Percentiles rank a stretch among this genome's conserved stretches.
Conservation (phyloP, 2,329 filamentous ascomycete genomes). For the Xylaria polymorpha region DNA sequence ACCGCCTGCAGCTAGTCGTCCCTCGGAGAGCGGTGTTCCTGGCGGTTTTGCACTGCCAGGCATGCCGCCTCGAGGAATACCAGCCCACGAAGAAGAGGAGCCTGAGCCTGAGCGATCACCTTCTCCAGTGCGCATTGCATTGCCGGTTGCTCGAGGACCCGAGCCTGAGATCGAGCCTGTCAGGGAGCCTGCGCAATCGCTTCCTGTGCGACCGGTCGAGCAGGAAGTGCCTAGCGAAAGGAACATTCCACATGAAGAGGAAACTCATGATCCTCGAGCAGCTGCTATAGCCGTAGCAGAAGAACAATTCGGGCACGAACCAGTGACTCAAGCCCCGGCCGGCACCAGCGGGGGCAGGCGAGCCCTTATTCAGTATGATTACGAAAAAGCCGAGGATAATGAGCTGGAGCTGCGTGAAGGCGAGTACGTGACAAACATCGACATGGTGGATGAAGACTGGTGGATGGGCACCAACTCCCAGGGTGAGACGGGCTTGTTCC, state of each 20-base stretch:
- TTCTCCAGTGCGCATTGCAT: slow-evolving; percentile 86
- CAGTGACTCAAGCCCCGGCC: slow-evolving; percentile 51
- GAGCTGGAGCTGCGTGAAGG: slow-evolving; percentile 92
- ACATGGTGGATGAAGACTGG: slow-evolving; percentile 98
- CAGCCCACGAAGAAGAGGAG: slow-evolving; percentile 67
- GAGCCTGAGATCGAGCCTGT: slow-evolving; percentile 64
- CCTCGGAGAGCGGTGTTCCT: slow-evolving; percentile 60
- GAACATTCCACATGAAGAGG: slow-evolving; percentile 73
- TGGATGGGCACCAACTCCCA: slow-evolving; percentile 92
- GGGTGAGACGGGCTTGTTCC: slow-evolving; percentile 91
- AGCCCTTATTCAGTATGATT: slow-evolving; percentile 90
- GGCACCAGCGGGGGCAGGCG: slow-evolving; percentile 68
- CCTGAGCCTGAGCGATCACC: slow-evolving; percentile 61
- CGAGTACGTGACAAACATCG: slow-evolving; percentile 88
- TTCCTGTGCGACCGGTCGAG: slow-evolving; percentile 73
- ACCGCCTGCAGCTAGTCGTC: slow-evolving; percentile 70
- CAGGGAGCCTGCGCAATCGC: slow-evolving; percentile 63
- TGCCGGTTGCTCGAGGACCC: slow-evolving; percentile 79
- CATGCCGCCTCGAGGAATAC: slow-evolving; percentile 71
- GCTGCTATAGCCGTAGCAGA: slow-evolving; percentile 67
- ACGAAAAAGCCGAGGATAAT: slow-evolving; percentile 97
- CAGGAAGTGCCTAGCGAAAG: slow-evolving; percentile 72
- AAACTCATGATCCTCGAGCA: slow-evolving; percentile 70
- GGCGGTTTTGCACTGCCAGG: slow-evolving; percentile 84
- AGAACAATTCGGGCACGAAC: slow-evolving; percentile 56